These are phyloP conservation scores for Theobroma cacao DNA, from an alignment of 345 rosid species.

Conservation along the genomic window DNA sequence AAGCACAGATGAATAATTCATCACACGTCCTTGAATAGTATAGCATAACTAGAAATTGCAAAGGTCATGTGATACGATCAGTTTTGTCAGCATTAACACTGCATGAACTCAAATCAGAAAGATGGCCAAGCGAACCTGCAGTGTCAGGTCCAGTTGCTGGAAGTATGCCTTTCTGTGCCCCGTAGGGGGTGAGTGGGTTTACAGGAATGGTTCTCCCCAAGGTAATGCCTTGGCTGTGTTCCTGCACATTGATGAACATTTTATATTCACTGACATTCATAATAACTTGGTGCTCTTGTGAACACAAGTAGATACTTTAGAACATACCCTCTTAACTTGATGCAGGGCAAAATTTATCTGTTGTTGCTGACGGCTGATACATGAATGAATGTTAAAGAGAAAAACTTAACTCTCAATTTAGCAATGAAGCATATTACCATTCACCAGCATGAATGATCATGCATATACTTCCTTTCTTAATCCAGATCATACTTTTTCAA, in stretches of 20 bases:
- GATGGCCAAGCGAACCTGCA: constrained; percentile 14
- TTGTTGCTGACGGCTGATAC: constrained; percentile 25
- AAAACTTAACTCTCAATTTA: neutral
- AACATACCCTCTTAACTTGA: constrained; percentile 12
- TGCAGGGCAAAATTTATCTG: constrained; percentile 13
- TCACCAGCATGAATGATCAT: neutral
- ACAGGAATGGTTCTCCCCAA: neutral
- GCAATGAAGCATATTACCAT: neutral
- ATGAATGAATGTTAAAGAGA: neutral
- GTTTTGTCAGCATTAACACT: neutral
- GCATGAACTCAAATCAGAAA: neutral
- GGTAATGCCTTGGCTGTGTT: neutral
- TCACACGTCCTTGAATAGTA: neutral
- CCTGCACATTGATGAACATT: constrained; percentile 13
- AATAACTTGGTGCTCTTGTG: neutral
- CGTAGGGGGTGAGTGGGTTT: neutral
- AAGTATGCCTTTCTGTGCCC: neutral
- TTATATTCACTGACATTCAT: neutral
- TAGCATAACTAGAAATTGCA: neutral
- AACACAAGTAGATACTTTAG: neutral
- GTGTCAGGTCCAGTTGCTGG: constrained; percentile 4
- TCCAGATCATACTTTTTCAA: neutral
- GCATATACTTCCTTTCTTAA: neutral
- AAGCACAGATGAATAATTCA: neutral
- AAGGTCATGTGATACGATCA: neutral